Percentiles rank a stretch among this genome's conserved stretches.
These are phyloP conservation scores for Leccinum olivaceopallidum DNA, from an alignment of 768 basidiomycete genomes.

Conservation along the genomic window DNA sequence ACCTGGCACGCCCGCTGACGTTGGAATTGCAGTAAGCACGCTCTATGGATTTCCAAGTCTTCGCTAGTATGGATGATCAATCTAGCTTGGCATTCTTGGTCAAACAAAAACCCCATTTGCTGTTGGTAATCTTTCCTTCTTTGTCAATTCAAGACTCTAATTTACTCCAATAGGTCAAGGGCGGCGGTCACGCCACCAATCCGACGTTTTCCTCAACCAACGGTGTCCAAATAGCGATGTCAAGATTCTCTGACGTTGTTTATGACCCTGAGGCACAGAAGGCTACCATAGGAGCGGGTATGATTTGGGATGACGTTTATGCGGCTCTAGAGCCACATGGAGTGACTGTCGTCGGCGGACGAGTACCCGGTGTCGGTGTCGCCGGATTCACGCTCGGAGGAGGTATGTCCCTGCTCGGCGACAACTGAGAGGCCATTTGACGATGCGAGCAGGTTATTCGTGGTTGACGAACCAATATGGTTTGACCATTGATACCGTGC, in stretches of 20 bases:
- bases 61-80: not conserved
- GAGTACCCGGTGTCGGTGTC: not conserved
- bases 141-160: too few species aligned
- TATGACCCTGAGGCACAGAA: not conserved
- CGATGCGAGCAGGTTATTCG: constrained; percentile 11
- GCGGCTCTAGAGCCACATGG: not conserved
- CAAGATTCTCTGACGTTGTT: not conserved
- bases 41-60: too few species aligned
- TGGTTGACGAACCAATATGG: constrained; percentile 65
- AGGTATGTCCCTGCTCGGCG: not conserved
- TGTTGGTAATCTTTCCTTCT: not conserved
- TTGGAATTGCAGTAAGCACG: not conserved
- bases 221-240: not conserved
- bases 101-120: not conserved
- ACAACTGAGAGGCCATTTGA: not conserved
- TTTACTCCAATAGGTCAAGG: not conserved
- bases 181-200: not conserved
- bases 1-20: not conserved
- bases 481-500: constrained; percentile 53
- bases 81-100: not conserved
- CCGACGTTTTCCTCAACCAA: not conserved
- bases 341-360: not conserved
- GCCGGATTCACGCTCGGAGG: not conserved
- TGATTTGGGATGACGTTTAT: not conserved
- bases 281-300: not conserved